Conservation (phyloP, 805 yeast species). For the Cyberlindnera samutprakarnensis region DNA sequence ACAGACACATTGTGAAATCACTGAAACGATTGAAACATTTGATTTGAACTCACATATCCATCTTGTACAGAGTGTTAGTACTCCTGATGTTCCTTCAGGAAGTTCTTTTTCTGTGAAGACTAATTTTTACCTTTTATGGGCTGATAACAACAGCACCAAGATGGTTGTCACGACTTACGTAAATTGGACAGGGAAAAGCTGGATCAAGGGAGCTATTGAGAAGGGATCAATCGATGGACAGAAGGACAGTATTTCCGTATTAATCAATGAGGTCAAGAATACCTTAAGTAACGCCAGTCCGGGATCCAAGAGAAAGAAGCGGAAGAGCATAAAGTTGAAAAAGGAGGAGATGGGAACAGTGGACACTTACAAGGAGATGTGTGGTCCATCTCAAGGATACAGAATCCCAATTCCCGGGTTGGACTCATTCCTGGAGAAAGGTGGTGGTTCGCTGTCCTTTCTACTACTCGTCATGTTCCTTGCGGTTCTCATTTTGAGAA, state of each 20-base stretch:
- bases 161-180: constrained; percentile 49
- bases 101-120: constrained; percentile 57
- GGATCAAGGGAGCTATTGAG: constrained; percentile 72
- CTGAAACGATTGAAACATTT: constrained; percentile 50
- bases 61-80: constrained; percentile 52
- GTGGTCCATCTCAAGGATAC: constrained; percentile 1
- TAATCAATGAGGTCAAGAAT: constrained; percentile 35
- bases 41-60: constrained; percentile 51
- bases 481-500: neutral
- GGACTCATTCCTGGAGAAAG: neutral
- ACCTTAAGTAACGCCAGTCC: constrained; percentile 18
- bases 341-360: neutral
- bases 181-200: constrained; percentile 68
- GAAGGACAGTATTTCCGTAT: constrained; percentile 41
- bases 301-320: constrained; percentile 12
- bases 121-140: constrained; percentile 57
- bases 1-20: constrained; percentile 64
- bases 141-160: constrained; percentile 43
- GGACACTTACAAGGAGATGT: neutral
- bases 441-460: neutral
- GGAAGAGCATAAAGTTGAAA: constrained; percentile 7
- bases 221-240: constrained; percentile 74
- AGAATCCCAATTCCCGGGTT: constrained; percentile 2
- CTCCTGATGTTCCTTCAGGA: constrained; percentile 96
- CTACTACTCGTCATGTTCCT: neutral